Evolutionary conservation across 495 filamentous ascomycete genomes (phyloP), one percentile per base, ranked within the genome.

Genomic region (Lasiosphaeria ovina): DNA sequence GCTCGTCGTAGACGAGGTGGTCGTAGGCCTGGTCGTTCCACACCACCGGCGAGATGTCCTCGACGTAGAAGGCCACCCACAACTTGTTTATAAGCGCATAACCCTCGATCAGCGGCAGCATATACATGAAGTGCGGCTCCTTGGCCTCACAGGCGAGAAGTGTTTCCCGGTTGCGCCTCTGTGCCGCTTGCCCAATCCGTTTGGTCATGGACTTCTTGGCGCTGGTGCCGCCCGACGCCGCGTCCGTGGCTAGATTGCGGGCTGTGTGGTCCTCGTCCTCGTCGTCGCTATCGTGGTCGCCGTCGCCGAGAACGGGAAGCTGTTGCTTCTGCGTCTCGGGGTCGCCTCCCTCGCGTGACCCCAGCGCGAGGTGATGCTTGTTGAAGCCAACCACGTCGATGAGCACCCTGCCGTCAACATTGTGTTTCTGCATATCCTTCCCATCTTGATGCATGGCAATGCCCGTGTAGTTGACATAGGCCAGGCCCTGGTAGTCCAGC

Each of bases 61-160:
- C 74, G 42, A 76, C 58, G 51, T 60, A 73, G 51, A 77, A 74
- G 4, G 62, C 55, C 33, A 75, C 66, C 75, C 74, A 78, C 1
- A 70, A 55, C 64, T 77, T 76, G 47, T 67, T 71, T 61, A 74
- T 75, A 42, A 77, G 62, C n/a, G 70, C 63, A 57, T 73, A 78
- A 0, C 75, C 76, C n/a, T 71, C 57, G n/a, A 77, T 60, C 31
- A 74, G 48, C 33, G 71, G 74, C 3, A 66, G 60, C 51, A 77
- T 69, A 51, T 66, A 74, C 62, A 74, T 67, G n/a, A 76, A 64
- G 12, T 47, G 57, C n/a, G 61, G 59, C 31, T 61, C 61, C 47
- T 73, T 51, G 1, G 66, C 55, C 51, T 69, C 62, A 10, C 55
- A 50, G 1, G 36, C 63, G n/a, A 70, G 47, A 61, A 71, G 56